Percentiles rank a stretch among this genome's conserved stretches.
phyloP scores from a whole-genome alignment of 2,329 filamentous ascomycete genomes.

The Xylariaceae sp. region DNA sequence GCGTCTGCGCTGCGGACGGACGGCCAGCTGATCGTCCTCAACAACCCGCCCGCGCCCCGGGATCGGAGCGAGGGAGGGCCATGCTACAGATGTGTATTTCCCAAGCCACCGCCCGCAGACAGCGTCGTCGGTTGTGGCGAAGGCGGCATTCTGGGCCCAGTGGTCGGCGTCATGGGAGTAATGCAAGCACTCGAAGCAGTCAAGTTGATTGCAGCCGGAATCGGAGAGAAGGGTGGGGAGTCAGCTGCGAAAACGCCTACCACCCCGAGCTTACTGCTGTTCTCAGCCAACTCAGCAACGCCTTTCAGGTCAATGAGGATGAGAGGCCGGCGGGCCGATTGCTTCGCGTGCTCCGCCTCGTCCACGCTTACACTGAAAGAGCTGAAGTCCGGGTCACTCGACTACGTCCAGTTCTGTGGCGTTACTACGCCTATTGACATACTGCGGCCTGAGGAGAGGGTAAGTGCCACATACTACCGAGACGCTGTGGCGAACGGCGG shows the following conservation, averaged over 20 bases:
- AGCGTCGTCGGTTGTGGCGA: slow-evolving; percentile 85
- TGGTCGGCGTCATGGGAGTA: slow-evolving; percentile 89
- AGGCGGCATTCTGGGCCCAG: slow-evolving; percentile 85
- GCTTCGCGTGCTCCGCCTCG: slow-evolving; percentile 67
- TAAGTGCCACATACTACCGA: slow-evolving; percentile 59
- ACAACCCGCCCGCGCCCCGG: slow-evolving; percentile 64
- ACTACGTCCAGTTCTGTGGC: slow-evolving; percentile 86
- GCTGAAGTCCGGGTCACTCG: slow-evolving; percentile 60
- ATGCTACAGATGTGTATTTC: slow-evolving; percentile 93
- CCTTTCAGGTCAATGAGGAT: slow-evolving; percentile 72
- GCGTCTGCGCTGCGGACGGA: slow-evolving; percentile 85
- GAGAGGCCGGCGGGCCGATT: slow-evolving; percentile 61
- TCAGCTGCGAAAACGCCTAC: slow-evolving; percentile 12
- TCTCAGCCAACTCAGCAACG: slow-evolving; percentile 39
- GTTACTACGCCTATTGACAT: slow-evolving; percentile 48
- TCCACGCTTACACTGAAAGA: slow-evolving; percentile 58
- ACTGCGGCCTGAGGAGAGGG: slow-evolving; percentile 59
- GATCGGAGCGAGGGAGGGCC: slow-evolving; percentile 60
- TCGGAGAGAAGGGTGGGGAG: slow-evolving; percentile 19
- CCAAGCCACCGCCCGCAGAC: slow-evolving; percentile 75
- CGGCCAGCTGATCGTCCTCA: slow-evolving; percentile 84
- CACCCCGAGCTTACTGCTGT: slow-evolving; percentile 39
- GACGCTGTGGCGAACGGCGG: slow-evolving; percentile 14
- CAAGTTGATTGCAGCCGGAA: slow-evolving; percentile 61
- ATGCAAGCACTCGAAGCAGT: slow-evolving; percentile 86